phyloP scores from a whole-genome alignment of 2,329 filamentous ascomycete genomes.

The Ophiognomonia clavigignenti-juglandacearum region DNA sequence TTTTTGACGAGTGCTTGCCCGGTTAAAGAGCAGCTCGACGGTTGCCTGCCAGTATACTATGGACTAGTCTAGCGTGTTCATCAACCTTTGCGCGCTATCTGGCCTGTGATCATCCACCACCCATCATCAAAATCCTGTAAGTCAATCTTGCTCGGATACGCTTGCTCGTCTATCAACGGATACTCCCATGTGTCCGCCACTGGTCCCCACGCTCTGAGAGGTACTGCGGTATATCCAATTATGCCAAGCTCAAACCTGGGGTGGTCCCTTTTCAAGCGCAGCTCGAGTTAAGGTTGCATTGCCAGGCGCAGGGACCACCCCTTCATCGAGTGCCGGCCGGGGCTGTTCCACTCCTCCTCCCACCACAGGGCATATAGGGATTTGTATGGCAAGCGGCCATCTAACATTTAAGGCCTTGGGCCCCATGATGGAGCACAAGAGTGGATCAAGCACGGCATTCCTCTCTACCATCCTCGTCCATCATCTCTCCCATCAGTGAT shows the following conservation, averaged over 20 bases:
- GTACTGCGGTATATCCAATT: no score
- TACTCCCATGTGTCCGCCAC: background rate
- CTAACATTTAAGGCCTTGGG: slow-evolving; percentile 8
- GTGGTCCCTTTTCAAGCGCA: background rate
- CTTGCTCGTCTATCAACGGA: background rate
- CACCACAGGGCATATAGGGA: background rate
- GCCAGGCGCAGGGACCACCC: background rate
- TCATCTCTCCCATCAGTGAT: slow-evolving; percentile 5
- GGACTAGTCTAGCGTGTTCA: no score
- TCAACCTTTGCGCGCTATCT: background rate
- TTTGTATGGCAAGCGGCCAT: slow-evolving; percentile 1
- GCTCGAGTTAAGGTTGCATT: background rate
- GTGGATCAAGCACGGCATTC: background rate
- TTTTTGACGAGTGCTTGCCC: no score
- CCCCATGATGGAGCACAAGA: slow-evolving; percentile 10
- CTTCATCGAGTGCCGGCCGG: slow-evolving; percentile 8
- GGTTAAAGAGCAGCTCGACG: no score
- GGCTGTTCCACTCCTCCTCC: background rate
- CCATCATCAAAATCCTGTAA: background rate
- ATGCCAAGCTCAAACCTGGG: background rate
- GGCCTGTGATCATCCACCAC: no score
- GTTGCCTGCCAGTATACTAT: no score
- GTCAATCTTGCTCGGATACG: background rate
- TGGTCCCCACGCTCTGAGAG: background rate
- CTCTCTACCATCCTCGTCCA: background rate